These are phyloP conservation scores for Clonostachys rhizophaga DNA, from an alignment of 2,329 filamentous ascomycete genomes.

Conservation along the genomic window DNA sequence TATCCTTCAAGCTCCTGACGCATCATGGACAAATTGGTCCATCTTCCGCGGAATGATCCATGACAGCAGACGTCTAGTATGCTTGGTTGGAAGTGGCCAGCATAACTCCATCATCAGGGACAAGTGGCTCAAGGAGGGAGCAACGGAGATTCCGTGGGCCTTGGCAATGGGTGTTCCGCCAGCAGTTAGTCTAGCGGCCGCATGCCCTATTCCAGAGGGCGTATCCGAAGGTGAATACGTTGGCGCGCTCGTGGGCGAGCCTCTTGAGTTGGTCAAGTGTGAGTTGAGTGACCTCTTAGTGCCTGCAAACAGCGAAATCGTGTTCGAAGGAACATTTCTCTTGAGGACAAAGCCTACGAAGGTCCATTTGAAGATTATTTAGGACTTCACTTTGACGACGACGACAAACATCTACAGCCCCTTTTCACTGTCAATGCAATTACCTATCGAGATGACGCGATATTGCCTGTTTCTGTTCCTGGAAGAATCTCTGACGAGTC, in stretches of 20 bases:
- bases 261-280: conserved; percentile 44
- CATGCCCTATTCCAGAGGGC: conserved; percentile 43
- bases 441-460: conserved; percentile 39
- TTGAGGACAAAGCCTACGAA: conserved; percentile 33
- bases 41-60: conserved; percentile 39
- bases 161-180: conserved; percentile 43
- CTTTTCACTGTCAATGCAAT: conserved; percentile 37
- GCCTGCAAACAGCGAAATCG: conserved; percentile 44
- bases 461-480: conserved; percentile 40
- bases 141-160: conserved; percentile 39
- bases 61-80: conserved; percentile 30
- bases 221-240: conserved; percentile 42
- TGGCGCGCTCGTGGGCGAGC: conserved; percentile 35
- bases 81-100: conserved; percentile 35
- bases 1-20: conserved; percentile 36
- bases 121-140: conserved; percentile 38
- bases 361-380: conserved; percentile 41
- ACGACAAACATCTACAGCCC: conserved; percentile 27
- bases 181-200: conserved; percentile 38
- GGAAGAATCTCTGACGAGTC: conserved; percentile 40
- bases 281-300: conserved; percentile 43
- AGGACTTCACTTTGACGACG: conserved; percentile 25
- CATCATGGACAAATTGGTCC: conserved; percentile 41
- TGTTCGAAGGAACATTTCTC: conserved; percentile 43
- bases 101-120: conserved; percentile 39